Conservation (phyloP, 306 rosid genomes). For the Luffa acutangula region DNA sequence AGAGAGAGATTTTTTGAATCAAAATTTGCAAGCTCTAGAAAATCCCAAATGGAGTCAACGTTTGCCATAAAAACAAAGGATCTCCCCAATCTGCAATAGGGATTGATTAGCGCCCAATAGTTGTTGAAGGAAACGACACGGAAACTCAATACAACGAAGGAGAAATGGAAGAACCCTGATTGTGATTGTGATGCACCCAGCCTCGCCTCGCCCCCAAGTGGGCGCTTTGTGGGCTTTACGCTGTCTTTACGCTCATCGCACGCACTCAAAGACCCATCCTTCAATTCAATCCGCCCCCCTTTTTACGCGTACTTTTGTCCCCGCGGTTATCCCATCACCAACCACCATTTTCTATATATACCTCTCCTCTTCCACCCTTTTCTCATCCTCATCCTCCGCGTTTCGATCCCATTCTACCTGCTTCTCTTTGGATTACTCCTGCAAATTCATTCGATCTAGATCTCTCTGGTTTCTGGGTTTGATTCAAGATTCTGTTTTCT, state of each 20-base stretch:
- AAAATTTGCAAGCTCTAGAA: not conserved
- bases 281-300: not conserved
- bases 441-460: not conserved
- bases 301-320: constrained; percentile 9
- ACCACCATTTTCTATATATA: constrained; percentile 1
- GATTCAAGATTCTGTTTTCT: not conserved
- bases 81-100: no score
- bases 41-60: not conserved
- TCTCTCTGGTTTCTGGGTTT: not conserved
- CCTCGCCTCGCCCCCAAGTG: not conserved
- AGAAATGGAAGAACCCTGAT: not conserved
- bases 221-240: not conserved
- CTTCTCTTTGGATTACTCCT: no score
- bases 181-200: not conserved
- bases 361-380: not conserved
- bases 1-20: not conserved
- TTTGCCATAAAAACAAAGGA: not conserved
- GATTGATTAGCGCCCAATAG: not conserved
- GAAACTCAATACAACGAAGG: not conserved
- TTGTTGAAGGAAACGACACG: constrained; percentile 2
- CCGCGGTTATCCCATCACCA: not conserved
- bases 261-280: not conserved
- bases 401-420: not conserved
- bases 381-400: not conserved
- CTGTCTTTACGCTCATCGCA: not conserved